Percentiles rank a stretch among this genome's conserved stretches.
phyloP scores from a whole-genome alignment of 2,329 filamentous ascomycete species.

The Calonectria hawksworthii region DNA sequence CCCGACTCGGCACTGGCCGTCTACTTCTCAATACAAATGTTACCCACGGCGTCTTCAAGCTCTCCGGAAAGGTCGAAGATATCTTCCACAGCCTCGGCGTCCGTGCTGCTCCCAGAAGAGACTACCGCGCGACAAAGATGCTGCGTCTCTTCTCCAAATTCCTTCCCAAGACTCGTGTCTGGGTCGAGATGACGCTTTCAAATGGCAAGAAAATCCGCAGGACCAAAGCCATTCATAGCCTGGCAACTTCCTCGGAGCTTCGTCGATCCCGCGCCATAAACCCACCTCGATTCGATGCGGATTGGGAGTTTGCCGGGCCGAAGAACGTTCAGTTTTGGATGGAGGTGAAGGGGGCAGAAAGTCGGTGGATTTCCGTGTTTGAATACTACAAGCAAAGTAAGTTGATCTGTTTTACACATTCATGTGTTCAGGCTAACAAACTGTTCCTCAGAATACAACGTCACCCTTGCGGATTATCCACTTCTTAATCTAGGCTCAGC shows the following conservation, averaged over 20 bases:
- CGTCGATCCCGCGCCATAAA: slow-evolving; percentile 30
- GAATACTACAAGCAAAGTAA: slow-evolving; percentile 62
- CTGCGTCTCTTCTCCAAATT: slow-evolving; percentile 53
- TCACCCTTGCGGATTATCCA: slow-evolving; percentile 60
- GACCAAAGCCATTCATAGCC: slow-evolving; percentile 47
- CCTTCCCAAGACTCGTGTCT: slow-evolving; percentile 56
- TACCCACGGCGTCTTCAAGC: slow-evolving; percentile 66
- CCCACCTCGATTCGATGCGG: slow-evolving; percentile 39
- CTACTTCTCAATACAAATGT: slow-evolving; percentile 70
- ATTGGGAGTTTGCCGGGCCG: slow-evolving; percentile 50
- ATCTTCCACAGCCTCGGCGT: slow-evolving; percentile 50
- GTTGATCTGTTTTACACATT: slow-evolving; percentile 24
- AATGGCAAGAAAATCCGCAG: slow-evolving; percentile 49
- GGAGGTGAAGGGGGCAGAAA: slow-evolving; percentile 38
- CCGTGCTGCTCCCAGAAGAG: slow-evolving; percentile 19
- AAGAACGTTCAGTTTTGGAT: slow-evolving; percentile 50
- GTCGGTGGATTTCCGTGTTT: slow-evolving; percentile 54
- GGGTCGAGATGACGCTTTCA: slow-evolving; percentile 48
- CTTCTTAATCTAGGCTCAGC: slow-evolving; percentile 76
- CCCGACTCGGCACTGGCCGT: slow-evolving; percentile 66
- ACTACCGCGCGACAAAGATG: slow-evolving; percentile 24
- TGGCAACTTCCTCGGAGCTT: slow-evolving; percentile 46
- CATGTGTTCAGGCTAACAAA: slow-evolving; percentile 22
- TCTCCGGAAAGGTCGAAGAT: slow-evolving; percentile 51
- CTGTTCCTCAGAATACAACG: slow-evolving; percentile 50